phyloP scores from a whole-genome alignment of 1,284 basidiomycete species.

The Cryptococcus maquisensis region DNA sequence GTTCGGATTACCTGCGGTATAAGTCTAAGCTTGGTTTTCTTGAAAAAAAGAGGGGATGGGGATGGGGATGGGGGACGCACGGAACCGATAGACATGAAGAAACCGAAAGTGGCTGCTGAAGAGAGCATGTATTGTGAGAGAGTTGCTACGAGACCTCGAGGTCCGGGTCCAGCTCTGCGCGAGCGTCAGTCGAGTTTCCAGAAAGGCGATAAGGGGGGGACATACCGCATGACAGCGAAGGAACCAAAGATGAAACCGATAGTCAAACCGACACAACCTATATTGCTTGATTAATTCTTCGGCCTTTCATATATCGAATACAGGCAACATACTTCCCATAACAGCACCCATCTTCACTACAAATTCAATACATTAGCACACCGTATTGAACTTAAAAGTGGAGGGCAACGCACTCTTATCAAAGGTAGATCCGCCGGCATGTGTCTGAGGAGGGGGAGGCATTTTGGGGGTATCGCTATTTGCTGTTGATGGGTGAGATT shows the following conservation, averaged over 20 bases:
- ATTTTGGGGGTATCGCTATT: conserved; percentile 18
- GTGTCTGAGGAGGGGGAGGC: conserved; percentile 45
- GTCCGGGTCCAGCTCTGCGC: conserved; percentile 64
- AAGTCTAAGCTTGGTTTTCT: background rate
- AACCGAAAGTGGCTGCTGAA: conserved; percentile 49
- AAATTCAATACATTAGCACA: background rate
- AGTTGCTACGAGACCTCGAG: conserved; percentile 76
- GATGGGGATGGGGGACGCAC: conserved; percentile 23
- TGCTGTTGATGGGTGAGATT: background rate
- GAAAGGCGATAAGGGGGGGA: conserved; percentile 3
- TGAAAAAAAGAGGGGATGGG: background rate
- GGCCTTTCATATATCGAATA: background rate
- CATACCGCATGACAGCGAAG: conserved; percentile 80
- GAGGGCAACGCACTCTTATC: conserved; percentile 40
- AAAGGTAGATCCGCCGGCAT: conserved; percentile 36
- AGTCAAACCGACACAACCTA: conserved; percentile 79
- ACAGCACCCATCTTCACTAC: conserved; percentile 78
- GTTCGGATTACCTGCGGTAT: conserved; percentile 42
- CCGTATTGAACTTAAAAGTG: background rate
- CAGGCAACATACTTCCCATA: conserved; percentile 59
- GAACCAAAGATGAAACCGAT: conserved; percentile 95
- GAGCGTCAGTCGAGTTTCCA: background rate
- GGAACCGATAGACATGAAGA: conserved; percentile 50
- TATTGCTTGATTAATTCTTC: background rate
- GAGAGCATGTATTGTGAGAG: conserved; percentile 88